Conservation (phyloP, 805 yeast species). For the Yarrowia sp. region DNA sequence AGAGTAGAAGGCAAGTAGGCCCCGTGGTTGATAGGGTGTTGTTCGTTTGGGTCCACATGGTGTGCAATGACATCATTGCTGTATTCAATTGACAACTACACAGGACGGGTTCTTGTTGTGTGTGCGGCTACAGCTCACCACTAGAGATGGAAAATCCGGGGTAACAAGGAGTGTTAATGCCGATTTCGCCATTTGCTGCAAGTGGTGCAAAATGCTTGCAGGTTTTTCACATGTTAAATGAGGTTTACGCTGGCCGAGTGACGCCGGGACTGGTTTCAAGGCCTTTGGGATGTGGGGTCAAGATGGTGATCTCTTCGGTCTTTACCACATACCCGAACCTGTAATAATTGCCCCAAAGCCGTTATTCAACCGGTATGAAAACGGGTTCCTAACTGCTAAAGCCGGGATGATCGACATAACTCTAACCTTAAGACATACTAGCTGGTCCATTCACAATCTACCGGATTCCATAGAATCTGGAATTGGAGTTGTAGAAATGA, state of each 20-base stretch:
- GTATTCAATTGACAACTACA: no score
- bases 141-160: neutral
- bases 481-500: no score
- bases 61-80: no score
- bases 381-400: neutral
- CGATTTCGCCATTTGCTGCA: neutral
- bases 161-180: neutral
- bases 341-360: neutral
- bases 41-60: no score
- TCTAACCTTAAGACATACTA: neutral
- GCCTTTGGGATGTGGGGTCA: neutral
- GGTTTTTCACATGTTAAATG: conserved; percentile 1
- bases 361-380: neutral
- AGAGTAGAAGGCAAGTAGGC: no score
- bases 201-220: neutral
- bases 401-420: conserved; percentile 10
- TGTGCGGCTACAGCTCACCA: no score
- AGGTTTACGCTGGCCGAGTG: neutral
- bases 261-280: no score
- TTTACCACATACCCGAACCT: neutral
- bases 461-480: neutral
- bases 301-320: neutral
- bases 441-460: neutral
- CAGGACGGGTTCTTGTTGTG: no score
- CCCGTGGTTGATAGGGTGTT: no score